Evolutionary conservation across 495 filamentous ascomycete species (phyloP).

Genomic region (Penicillium alfredii): DNA sequence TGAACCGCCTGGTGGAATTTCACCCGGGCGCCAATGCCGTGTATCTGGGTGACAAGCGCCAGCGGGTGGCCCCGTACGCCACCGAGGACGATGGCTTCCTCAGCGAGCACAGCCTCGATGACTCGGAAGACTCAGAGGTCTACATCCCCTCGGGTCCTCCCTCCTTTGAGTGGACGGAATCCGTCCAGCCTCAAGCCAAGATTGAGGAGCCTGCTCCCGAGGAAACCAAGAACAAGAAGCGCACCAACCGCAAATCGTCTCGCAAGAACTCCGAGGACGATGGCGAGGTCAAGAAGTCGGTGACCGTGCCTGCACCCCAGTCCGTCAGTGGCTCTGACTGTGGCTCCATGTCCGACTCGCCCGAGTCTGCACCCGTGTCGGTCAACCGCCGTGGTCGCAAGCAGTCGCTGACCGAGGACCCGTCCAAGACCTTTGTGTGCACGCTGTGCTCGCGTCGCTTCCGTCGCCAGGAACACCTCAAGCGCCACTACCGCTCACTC

Average conservation of each 20-base stretch:
- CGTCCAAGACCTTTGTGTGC: constrained; percentile 97
- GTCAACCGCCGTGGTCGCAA: constrained; percentile 94
- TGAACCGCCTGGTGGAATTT: constrained; percentile 71
- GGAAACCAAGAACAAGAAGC: constrained; percentile 58
- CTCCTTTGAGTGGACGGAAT: constrained; percentile 34
- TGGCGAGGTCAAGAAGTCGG: constrained; percentile 25
- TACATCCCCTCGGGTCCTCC: constrained; percentile 48
- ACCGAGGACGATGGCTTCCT: constrained; percentile 71
- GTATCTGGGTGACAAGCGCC: constrained; percentile 70
- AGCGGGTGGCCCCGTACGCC: constrained; percentile 60
- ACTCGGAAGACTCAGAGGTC: constrained; percentile 60
- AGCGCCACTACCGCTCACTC: constrained; percentile 96
- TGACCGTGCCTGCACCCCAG: constrained; percentile 9
- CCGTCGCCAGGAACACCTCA: constrained; percentile 97
- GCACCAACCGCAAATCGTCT: constrained; percentile 37
- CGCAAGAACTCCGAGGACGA: constrained; percentile 46
- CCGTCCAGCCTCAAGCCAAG: constrained; percentile 20
- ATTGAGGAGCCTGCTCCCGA: constrained; percentile 25
- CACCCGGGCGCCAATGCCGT: constrained; percentile 50
- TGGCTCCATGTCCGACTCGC: constrained; percentile 20
- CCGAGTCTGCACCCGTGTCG: constrained; percentile 51
- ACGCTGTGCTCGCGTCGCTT: constrained; percentile 93
- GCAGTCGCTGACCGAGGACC: constrained; percentile 96
- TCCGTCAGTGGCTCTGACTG: constrained; percentile 10
- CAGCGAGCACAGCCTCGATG: constrained; percentile 70